phyloP scores from a whole-genome alignment of 805 yeast genomes.

The Isabelozyma heimii region DNA sequence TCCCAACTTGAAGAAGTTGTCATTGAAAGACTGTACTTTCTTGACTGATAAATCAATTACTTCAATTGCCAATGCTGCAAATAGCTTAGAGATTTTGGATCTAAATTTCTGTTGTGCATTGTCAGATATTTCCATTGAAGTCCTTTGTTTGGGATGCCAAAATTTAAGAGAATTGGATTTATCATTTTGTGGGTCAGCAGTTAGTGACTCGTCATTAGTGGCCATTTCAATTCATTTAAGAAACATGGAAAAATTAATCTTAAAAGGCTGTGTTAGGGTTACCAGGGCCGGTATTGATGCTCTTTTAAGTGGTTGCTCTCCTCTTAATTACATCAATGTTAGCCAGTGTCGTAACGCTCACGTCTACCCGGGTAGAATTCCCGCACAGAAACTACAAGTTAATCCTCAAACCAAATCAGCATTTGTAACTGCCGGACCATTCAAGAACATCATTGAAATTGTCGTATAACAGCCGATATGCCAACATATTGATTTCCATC shows the following conservation, averaged over 20 bases:
- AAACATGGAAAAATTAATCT: slow-evolving; percentile 44
- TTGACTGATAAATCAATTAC: slow-evolving; percentile 64
- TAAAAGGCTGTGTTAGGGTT: slow-evolving; percentile 73
- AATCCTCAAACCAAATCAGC: slow-evolving; percentile 55
- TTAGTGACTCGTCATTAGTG: slow-evolving; percentile 65
- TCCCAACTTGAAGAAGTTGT: slow-evolving; percentile 49
- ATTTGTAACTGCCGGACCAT: slow-evolving; percentile 53
- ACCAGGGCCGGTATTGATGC: slow-evolving; percentile 77
- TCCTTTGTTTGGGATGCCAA: slow-evolving; percentile 65
- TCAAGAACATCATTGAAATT: slow-evolving; percentile 56
- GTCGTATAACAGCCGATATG: slow-evolving; percentile 32
- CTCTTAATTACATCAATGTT: slow-evolving; percentile 53
- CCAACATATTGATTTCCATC: neutral
- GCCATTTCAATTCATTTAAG: slow-evolving; percentile 56
- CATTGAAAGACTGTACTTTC: slow-evolving; percentile 71
- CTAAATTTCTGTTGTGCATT: slow-evolving; percentile 74
- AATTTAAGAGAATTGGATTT: slow-evolving; percentile 51
- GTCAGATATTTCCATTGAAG: slow-evolving; percentile 66
- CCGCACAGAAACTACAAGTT: slow-evolving; percentile 52
- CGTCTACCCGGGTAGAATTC: slow-evolving; percentile 56
- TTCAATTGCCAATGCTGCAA: slow-evolving; percentile 60
- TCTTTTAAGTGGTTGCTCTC: slow-evolving; percentile 53
- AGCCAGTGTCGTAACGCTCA: slow-evolving; percentile 74
- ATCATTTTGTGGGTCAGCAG: slow-evolving; percentile 78
- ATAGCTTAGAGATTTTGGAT: slow-evolving; percentile 53